Percentiles rank a stretch among this genome's conserved stretches.
These are phyloP conservation scores for Pleurostoma richardsiae DNA, from an alignment of 2,329 filamentous ascomycete genomes.

Conservation along the genomic window DNA sequence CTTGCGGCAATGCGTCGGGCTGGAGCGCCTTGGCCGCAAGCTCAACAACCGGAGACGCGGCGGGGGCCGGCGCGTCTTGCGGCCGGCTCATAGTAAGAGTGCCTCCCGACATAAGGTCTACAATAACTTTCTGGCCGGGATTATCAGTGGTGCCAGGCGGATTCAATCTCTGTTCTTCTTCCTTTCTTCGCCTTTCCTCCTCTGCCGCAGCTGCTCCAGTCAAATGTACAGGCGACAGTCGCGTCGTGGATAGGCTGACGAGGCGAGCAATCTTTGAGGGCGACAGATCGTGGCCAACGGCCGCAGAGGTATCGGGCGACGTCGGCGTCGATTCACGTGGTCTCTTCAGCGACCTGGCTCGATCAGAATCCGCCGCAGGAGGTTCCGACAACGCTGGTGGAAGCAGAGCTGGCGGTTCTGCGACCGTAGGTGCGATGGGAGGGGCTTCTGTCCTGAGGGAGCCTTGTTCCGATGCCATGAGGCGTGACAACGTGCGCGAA, in stretches of 20 bases:
- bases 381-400: constrained; percentile 32
- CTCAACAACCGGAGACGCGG: constrained; percentile 8
- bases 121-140: constrained; percentile 46
- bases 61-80: constrained; percentile 39
- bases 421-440: constrained; percentile 26
- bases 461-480: constrained; percentile 51
- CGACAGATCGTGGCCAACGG: constrained; percentile 32
- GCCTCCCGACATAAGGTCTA: constrained; percentile 48
- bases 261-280: constrained; percentile 51
- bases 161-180: constrained; percentile 35
- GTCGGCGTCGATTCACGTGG: constrained; percentile 41
- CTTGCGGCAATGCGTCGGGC: constrained; percentile 21
- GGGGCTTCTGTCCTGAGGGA: constrained; percentile 47
- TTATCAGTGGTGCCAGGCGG: constrained; percentile 45
- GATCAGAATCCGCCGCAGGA: constrained; percentile 30
- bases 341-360: constrained; percentile 37
- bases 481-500: not conserved
- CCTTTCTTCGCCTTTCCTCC: constrained; percentile 44
- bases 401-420: constrained; percentile 23
- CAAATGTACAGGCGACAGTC: constrained; percentile 38
- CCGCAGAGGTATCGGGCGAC: constrained; percentile 24
- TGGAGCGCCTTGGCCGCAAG: constrained; percentile 26
- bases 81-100: constrained; percentile 50
- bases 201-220: constrained; percentile 50
- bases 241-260: constrained; percentile 30